Evolutionary conservation across 164 flowering plant genomes (phyloP), one percentile per base, ranked within the genome.

Genomic region (Brasenia schreberi): DNA sequence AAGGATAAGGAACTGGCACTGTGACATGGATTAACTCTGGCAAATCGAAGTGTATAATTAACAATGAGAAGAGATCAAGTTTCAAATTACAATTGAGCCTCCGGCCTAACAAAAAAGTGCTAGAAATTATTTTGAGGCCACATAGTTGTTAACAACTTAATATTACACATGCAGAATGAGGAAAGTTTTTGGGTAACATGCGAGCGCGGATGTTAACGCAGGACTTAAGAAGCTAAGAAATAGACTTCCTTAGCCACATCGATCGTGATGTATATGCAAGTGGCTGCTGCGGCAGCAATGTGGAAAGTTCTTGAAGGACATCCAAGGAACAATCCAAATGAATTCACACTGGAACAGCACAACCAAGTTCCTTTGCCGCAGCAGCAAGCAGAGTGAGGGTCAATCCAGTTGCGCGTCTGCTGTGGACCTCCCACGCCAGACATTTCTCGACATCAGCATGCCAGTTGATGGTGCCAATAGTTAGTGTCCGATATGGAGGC

Each of bases 361-460:
- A 90, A 45, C 96, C 95, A 71, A 92, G 73, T 75, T 90, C 95
- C 73, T 80, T 83, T 33, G 95, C 92, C 45, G 97, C 92, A 6
- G 78, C 74, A 67, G 79, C 68, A 68, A 93, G 92, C 75, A 78
- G 88, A 39, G 84, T 77, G 59, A 74, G 80, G 5, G 82, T 64
- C 85, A 81, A 72, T 66, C 90, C 91, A 33, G 81, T 76, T 19
- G 85, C 80, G 33, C 76, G 77, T 70, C 82, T 74, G 76, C 84
- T 87, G 44, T 82, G 89, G 71, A 89, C 97, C 78, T 93, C 98
- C 88, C 91, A 87, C 49, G 77, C 82, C 61, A 93, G 76, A 76
- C 96, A 93, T 73, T 85, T 86, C 63, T 86, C 91, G 4, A 90
- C 75, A 69, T 86, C 84, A 7, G 79, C 78, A 72, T 76, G 82